These are phyloP conservation scores for Neurospora sp. DNA, from an alignment of 495 filamentous ascomycete genomes.

Conservation along the genomic window DNA sequence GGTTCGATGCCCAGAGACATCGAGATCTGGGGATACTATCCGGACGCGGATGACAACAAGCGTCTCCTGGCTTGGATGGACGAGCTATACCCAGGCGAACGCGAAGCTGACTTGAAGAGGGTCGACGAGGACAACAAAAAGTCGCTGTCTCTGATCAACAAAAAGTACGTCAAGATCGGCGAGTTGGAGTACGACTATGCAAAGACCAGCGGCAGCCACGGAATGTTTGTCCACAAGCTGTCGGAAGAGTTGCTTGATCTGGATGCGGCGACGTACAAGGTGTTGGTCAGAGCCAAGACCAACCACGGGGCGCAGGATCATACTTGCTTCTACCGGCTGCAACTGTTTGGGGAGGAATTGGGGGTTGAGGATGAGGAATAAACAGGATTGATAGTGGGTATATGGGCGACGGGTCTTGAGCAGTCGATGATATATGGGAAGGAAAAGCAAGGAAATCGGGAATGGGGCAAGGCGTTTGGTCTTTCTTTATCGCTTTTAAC, in stretches of 20 bases:
- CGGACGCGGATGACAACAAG: conserved; percentile 19
- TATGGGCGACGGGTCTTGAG: not conserved
- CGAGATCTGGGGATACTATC: conserved; percentile 47
- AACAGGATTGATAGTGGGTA: not conserved
- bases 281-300: conserved; percentile 40
- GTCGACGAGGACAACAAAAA: not conserved
- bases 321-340: conserved; percentile 53
- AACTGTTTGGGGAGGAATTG: conserved; percentile 39
- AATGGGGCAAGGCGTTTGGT: not conserved
- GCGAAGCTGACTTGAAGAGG: not conserved
- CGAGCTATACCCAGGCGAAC: conserved; percentile 13
- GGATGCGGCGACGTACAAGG: conserved; percentile 23
- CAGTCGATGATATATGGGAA: not conserved
- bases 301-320: conserved; percentile 45
- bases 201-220: conserved; percentile 5
- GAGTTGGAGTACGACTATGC: conserved; percentile 40
- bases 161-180: conserved; percentile 41
- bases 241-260: conserved; percentile 27
- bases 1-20: conserved; percentile 47
- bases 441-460: not conserved
- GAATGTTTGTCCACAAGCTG: conserved; percentile 41
- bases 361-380: not conserved
- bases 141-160: conserved; percentile 9
- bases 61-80: conserved; percentile 22
- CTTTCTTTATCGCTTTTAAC: not conserved